Evolutionary conservation across 2,329 filamentous ascomycete species (phyloP).

Genomic region (Monilinia fructicola): DNA sequence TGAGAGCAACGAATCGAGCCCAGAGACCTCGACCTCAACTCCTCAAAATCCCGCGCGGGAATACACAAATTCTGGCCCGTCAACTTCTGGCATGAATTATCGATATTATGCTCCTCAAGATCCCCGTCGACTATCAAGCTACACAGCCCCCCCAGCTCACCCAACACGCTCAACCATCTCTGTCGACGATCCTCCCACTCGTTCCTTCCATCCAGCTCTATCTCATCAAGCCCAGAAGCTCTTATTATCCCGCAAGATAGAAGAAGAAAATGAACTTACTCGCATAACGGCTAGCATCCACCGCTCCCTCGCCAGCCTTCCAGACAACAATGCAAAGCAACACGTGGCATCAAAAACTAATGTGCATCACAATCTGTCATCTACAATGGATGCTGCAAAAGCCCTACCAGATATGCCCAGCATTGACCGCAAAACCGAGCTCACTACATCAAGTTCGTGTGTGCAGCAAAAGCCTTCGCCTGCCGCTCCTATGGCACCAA

Average conservation of each 20-base stretch:
- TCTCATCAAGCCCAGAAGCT: neutral
- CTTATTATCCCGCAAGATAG: neutral
- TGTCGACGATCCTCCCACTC: neutral
- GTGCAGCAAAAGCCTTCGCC: neutral
- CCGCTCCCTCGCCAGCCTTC: neutral
- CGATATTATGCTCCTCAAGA: neutral
- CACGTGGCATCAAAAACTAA: neutral
- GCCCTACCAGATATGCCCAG: neutral
- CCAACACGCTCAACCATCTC: neutral
- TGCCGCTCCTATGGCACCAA: no score
- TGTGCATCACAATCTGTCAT: neutral
- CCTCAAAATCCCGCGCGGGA: neutral
- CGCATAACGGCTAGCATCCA: constrained; percentile 6
- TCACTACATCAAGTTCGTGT: neutral
- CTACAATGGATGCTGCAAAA: neutral
- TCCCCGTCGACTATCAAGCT: neutral
- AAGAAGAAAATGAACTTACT: neutral
- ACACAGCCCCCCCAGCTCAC: no score
- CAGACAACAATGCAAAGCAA: neutral
- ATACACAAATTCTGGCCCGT: neutral
- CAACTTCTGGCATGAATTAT: neutral
- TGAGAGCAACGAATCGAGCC: no score
- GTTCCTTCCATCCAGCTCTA: constrained; percentile 6
- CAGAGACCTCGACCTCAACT: neutral
- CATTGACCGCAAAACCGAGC: neutral